These are phyloP conservation scores for Paraphoma sp. DNA, from an alignment of 2,329 filamentous ascomycete species.

Conservation along the genomic window DNA sequence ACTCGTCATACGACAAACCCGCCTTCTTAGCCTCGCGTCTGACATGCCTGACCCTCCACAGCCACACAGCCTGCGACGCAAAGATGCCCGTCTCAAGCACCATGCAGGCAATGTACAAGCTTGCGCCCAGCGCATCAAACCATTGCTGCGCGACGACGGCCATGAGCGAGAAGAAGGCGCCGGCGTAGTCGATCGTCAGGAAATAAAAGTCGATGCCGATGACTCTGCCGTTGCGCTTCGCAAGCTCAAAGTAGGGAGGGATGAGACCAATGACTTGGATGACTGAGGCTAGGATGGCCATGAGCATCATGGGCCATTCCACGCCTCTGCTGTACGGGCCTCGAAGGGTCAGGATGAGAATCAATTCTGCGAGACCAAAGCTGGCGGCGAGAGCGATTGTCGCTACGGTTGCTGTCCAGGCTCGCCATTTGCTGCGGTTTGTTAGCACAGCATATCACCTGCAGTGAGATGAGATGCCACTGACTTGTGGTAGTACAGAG, in stretches of 20 bases:
- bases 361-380: conserved; percentile 62
- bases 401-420: conserved; percentile 55
- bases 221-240: conserved; percentile 66
- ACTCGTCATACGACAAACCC: conserved; percentile 58
- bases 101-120: conserved; percentile 66
- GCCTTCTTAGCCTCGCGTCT: conserved; percentile 59
- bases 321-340: conserved; percentile 63
- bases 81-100: conserved; percentile 68
- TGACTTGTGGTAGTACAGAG: conserved; percentile 59
- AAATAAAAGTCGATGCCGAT: conserved; percentile 67
- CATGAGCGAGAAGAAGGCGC: conserved; percentile 69
- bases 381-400: conserved; percentile 50
- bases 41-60: conserved; percentile 61
- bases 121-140: conserved; percentile 67
- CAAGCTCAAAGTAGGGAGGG: conserved; percentile 67
- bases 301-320: conserved; percentile 60
- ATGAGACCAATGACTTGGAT: conserved; percentile 64
- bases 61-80: conserved; percentile 65
- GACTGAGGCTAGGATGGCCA: conserved; percentile 65
- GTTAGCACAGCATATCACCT: conserved; percentile 2
- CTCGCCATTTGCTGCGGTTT: conserved; percentile 52
- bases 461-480: background rate
- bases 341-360: conserved; percentile 64
- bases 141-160: conserved; percentile 66
- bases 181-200: conserved; percentile 64